Conservation (phyloP, 352 stramenopile genomes). For the Phytophthora boehmeriae region DNA sequence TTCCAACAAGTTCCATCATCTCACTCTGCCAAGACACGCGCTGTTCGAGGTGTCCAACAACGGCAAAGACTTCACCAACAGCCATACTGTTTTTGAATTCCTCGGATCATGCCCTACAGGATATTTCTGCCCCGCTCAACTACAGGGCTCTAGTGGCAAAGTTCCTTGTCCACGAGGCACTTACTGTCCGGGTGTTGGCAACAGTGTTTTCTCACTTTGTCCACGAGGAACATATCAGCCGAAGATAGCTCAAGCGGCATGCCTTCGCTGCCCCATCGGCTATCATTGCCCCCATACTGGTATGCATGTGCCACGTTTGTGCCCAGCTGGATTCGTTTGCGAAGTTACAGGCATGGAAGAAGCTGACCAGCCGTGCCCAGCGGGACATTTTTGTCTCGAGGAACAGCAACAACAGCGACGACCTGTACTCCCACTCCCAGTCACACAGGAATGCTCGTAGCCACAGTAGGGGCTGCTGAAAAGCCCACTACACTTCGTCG, state of each 20-base stretch:
- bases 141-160: slow-evolving; percentile 39
- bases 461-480: slow-evolving; percentile 39
- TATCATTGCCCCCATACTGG: slow-evolving; percentile 94
- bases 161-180: slow-evolving; percentile 74
- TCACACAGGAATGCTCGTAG: slow-evolving; percentile 48
- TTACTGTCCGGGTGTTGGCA: slow-evolving; percentile 79
- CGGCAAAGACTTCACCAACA: slow-evolving; percentile 92
- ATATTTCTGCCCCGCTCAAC: slow-evolving; percentile 84
- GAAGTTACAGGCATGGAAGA: slow-evolving; percentile 93
- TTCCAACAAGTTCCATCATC: slow-evolving; percentile 21
- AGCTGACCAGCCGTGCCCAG: slow-evolving; percentile 93
- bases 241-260: slow-evolving; percentile 69
- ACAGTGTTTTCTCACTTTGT: slow-evolving; percentile 95
- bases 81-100: slow-evolving; percentile 76
- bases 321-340: slow-evolving; percentile 94
- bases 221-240: slow-evolving; percentile 95
- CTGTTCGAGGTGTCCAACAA: slow-evolving; percentile 96
- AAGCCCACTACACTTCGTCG: slow-evolving; percentile 50
- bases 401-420: slow-evolving; percentile 93
- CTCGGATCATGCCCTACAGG: slow-evolving; percentile 85
- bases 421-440: slow-evolving; percentile 70
- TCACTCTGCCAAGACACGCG: slow-evolving; percentile 38
- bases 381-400: slow-evolving; percentile 95
- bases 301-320: slow-evolving; percentile 93
- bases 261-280: slow-evolving; percentile 93